A percentile compares a stretch with the other conserved stretches of the same genome.
These are phyloP conservation scores for Protomyces lactucae-debilis DNA, from an alignment of 1,139 yeast species.

Conservation along the genomic window DNA sequence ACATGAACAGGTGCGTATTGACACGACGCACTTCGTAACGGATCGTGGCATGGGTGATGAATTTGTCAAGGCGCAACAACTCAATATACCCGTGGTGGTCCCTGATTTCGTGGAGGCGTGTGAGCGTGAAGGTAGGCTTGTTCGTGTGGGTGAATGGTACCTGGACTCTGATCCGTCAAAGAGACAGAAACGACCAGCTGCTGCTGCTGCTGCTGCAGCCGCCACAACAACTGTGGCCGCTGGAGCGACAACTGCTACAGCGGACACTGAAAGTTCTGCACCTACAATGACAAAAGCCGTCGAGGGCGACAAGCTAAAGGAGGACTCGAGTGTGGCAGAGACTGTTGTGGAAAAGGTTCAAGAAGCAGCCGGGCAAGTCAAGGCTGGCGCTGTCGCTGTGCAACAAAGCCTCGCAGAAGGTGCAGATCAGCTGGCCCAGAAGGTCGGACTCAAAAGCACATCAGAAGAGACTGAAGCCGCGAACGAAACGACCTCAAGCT, in stretches of 20 bases:
- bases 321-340: background rate
- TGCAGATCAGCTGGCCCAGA: background rate
- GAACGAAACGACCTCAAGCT: background rate
- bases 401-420: background rate
- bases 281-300: background rate
- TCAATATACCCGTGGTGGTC: conserved; percentile 87
- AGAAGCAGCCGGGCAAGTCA: background rate
- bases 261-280: background rate
- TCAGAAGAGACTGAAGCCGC: background rate
- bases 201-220: background rate
- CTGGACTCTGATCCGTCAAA: conserved; percentile 43
- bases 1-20: conserved; percentile 69
- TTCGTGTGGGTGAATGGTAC: conserved; percentile 85
- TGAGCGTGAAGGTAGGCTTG: conserved; percentile 79
- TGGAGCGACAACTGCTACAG: background rate
- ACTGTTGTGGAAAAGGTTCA: background rate
- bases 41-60: conserved; percentile 63
- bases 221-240: background rate
- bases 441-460: background rate
- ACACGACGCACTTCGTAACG: conserved; percentile 90
- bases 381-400: background rate
- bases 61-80: conserved; percentile 71
- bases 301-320: background rate
- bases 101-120: conserved; percentile 98
- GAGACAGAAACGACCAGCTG: conserved; percentile 2